These are phyloP conservation scores for Furcasterigmium furcatum DNA, from an alignment of 2,329 filamentous ascomycete species.

Conservation along the genomic window DNA sequence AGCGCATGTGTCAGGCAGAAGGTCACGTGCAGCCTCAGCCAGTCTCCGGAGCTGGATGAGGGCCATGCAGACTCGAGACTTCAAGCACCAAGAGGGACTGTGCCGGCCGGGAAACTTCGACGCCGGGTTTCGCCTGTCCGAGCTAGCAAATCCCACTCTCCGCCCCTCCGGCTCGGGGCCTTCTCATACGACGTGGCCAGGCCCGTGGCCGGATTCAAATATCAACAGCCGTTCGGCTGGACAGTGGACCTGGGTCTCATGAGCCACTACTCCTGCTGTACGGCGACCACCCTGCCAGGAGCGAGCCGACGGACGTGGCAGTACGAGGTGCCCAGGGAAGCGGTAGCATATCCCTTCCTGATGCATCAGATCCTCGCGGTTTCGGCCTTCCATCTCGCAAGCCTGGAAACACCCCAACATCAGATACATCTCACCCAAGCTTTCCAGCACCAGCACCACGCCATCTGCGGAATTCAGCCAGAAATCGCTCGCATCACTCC, in stretches of 20 bases:
- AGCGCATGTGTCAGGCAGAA: slow-evolving; percentile 27
- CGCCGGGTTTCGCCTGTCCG: slow-evolving; percentile 7
- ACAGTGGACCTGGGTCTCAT: slow-evolving; percentile 28
- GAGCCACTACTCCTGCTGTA: slow-evolving; percentile 24
- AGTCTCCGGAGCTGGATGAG: slow-evolving; percentile 13
- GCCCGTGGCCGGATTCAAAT: neutral
- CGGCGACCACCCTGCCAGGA: slow-evolving; percentile 22
- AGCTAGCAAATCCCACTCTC: slow-evolving; percentile 12
- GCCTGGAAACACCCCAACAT: slow-evolving; percentile 15
- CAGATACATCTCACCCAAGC: slow-evolving; percentile 17
- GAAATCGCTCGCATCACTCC: slow-evolving; percentile 16
- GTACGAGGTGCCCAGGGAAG: slow-evolving; percentile 16
- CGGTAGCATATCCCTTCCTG: slow-evolving; percentile 18
- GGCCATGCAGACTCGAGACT: slow-evolving; percentile 4
- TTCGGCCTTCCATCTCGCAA: slow-evolving; percentile 21
- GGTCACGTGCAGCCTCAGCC: slow-evolving; percentile 24
- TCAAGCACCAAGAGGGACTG: too few species aligned
- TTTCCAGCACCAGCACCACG: slow-evolving; percentile 24
- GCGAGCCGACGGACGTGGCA: slow-evolving; percentile 21
- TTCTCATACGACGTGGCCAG: neutral
- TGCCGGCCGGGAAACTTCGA: neutral
- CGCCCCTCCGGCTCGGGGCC: neutral
- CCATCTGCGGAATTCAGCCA: slow-evolving; percentile 20
- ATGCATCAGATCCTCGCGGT: slow-evolving; percentile 25
- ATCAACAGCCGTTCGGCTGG: slow-evolving; percentile 14